Base-by-base conservation (phyloP, 2,329 filamentous ascomycete species). In the Verticillium tricorpus region DNA sequence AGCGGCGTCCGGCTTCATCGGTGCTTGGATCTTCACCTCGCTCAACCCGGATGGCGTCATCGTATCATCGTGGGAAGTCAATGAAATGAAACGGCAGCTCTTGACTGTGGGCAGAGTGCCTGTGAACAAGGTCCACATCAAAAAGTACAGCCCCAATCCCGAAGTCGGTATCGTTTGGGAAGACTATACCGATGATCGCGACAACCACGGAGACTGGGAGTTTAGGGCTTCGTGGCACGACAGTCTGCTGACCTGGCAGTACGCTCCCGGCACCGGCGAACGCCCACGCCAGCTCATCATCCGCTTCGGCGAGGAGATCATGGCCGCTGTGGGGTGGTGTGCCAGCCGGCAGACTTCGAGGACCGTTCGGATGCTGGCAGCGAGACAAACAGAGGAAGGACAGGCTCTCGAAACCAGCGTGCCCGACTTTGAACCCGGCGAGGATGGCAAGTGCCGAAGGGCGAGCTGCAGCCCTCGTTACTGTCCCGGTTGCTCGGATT, bases 261-360 rank as follows among this genome's bases (percentile, higher is more conserved):
- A 65, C 37, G 63, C 60, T 1, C 62, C 62, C 19, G 57, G 57
- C 17, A 60, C 50, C 7, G 60, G 57, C 4, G n/a, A 9, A 2
- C 60, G 59, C 5, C 58, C 62, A 7, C 40, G 59, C 17, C 58
- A 58, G 25, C 59, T 67, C 12, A 37, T 61, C 3, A 57, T 66
- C 14, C 61, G 63, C 19, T 65, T 60, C 35, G 57, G 66, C 50
- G 59, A 61, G 28, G 39, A 65, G 25, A 17, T 61, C 9, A 57
- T 70, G 64, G 82, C 80, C 11, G 35, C 59, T 0, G 56, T 59
- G 14, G 50, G 25, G 1, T 67, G 66, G 66, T 67, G 66, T 15
- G 40, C 58, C 2, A 60, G 52, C 11, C 58, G 55, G 39, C 60
- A 32, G 5, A n/a, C 19, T 35, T 9, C 8, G 32, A 34, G 15